phyloP scores from a whole-genome alignment of 176 grass and related monocot genomes.

The Tillandsia leiboldiana region DNA sequence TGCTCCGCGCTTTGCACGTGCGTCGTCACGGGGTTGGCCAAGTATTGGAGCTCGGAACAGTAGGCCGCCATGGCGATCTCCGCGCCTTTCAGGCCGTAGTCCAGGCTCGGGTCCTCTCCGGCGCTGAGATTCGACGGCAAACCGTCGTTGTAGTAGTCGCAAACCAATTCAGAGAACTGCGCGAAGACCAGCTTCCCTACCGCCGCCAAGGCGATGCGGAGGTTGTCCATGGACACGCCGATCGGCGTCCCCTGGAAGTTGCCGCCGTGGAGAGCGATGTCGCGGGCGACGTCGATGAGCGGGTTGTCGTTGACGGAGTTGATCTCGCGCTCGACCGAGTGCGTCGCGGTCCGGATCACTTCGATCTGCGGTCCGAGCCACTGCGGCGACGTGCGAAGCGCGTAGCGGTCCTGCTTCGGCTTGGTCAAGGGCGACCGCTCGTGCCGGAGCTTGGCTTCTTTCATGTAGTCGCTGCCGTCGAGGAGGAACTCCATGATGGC shows the following conservation, averaged over 20 bases:
- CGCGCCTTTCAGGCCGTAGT: constrained; percentile 17
- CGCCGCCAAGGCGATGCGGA: constrained; percentile 10
- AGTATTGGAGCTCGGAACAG: constrained; percentile 23
- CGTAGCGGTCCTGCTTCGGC: constrained; percentile 20
- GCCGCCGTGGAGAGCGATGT: constrained; percentile 18
- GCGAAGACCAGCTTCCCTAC: constrained; percentile 22
- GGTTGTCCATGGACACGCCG: constrained; percentile 26
- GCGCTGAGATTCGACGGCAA: constrained; percentile 15
- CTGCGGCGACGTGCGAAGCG: constrained; percentile 13
- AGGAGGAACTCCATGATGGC: constrained; percentile 17
- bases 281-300: constrained; percentile 20
- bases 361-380: constrained; percentile 22
- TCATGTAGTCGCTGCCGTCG: constrained; percentile 18
- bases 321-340: constrained; percentile 23
- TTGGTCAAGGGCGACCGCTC: constrained; percentile 9
- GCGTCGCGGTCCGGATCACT: constrained; percentile 6
- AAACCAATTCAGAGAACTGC: constrained; percentile 18
- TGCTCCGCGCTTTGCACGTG: constrained; percentile 28
- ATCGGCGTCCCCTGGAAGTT: constrained; percentile 26
- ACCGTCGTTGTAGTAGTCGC: constrained; percentile 18
- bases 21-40: constrained; percentile 21
- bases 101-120: constrained; percentile 12
- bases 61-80: constrained; percentile 28
- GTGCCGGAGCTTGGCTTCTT: constrained; percentile 5
- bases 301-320: constrained; percentile 29